Evolutionary conservation across 257 asterid genomes (phyloP).

Genomic region (Hygrophila difformis): DNA sequence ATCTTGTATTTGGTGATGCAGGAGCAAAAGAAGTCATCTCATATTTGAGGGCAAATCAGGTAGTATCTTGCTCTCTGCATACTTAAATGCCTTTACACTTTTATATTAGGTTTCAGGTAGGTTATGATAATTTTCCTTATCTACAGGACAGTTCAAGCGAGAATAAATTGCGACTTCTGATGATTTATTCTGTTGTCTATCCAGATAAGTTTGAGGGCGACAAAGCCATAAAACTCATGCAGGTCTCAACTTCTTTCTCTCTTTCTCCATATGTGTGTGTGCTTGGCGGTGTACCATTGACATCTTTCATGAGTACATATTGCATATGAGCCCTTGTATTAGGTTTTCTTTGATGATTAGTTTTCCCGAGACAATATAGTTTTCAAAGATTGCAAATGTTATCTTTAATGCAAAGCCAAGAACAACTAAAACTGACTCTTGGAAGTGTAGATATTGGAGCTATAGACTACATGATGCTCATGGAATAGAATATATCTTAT

Average conservation of each 20-base stretch:
- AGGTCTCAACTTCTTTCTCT: conserved; percentile 35
- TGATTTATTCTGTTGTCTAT: conserved; percentile 75
- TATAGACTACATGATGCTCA: too few relatives aligned
- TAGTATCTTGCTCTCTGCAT: conserved; percentile 17
- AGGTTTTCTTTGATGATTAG: too few relatives aligned
- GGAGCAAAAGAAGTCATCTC: conserved; percentile 89
- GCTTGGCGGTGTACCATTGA: background rate
- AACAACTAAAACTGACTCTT: too few relatives aligned
- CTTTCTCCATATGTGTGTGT: background rate
- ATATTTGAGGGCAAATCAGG: conserved; percentile 63
- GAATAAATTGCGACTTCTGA: conserved; percentile 75
- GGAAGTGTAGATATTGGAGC: too few relatives aligned
- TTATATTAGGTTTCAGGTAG: too few relatives aligned
- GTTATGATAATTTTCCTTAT: conserved; percentile 13
- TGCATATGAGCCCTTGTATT: background rate
- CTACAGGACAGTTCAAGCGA: conserved; percentile 52
- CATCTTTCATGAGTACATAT: conserved; percentile 1
- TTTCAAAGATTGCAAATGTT: too few relatives aligned
- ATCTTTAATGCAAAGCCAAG: too few relatives aligned
- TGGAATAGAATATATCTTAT: too few relatives aligned
- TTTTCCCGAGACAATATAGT: too few relatives aligned
- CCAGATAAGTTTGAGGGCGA: conserved; percentile 97
- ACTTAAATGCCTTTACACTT: background rate
- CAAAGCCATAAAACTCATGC: conserved; percentile 86
- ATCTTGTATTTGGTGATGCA: conserved; percentile 97